A percentile compares a stretch with the other conserved stretches of the same genome.
These are phyloP conservation scores for Cystobasidium tubakii DNA, from an alignment of 768 basidiomycete species.

Conservation along the genomic window DNA sequence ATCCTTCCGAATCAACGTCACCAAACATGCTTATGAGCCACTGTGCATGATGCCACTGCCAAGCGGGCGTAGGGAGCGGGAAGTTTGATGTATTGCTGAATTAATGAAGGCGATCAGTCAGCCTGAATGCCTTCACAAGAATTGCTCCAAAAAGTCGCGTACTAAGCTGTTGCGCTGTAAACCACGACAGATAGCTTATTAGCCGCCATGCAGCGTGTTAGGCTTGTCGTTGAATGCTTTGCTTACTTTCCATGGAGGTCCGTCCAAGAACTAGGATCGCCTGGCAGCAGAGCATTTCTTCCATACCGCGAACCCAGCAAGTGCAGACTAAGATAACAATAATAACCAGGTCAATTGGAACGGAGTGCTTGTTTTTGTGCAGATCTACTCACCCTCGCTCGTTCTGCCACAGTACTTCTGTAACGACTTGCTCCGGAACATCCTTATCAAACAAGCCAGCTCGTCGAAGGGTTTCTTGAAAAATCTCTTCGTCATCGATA, in stretches of 20 bases:
- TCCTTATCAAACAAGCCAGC: constrained; percentile 20
- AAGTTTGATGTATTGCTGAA: constrained; percentile 5
- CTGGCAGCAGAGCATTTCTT: not conserved
- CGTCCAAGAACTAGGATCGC: not conserved
- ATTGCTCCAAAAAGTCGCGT: not conserved
- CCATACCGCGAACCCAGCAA: constrained; percentile 15
- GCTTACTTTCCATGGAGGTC: not conserved
- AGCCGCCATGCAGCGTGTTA: no score
- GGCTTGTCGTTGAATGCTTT: no score
- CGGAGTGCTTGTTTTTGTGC: not conserved
- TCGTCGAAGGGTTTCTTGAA: not conserved
- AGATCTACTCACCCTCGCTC: not conserved
- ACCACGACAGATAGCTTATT: not conserved
- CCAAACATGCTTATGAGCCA: constrained; percentile 28
- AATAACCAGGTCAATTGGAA: no score
- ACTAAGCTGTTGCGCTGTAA: not conserved
- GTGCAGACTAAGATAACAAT: not conserved
- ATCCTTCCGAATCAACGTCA: constrained; percentile 35
- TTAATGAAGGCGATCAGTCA: not conserved
- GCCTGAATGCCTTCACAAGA: not conserved
- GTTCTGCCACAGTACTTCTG: constrained; percentile 18
- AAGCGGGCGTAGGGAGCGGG: constrained; percentile 26
- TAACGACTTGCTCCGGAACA: not conserved
- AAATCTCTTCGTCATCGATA: constrained; percentile 2
- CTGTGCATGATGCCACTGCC: constrained; percentile 17